Conservation (phyloP, 176 grass and related monocot genomes). For the Rhynchospora pubera region DNA sequence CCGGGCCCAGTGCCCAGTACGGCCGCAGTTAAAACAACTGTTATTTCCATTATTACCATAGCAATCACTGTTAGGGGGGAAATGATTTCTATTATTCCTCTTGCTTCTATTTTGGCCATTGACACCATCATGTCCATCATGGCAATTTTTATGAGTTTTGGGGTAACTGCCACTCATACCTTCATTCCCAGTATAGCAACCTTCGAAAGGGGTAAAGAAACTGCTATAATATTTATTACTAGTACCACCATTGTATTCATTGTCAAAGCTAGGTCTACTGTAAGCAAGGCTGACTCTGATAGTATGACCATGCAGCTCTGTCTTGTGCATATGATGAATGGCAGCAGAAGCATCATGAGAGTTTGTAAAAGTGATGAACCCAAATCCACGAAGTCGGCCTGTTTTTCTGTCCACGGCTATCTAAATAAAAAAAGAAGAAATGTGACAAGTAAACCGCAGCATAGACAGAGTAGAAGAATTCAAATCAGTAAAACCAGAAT, state of each 20-base stretch:
- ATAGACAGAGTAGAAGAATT: not conserved
- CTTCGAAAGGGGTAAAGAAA: not conserved
- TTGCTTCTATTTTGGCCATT: not conserved
- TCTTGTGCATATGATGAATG: slow-evolving; percentile 66
- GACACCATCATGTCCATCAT: slow-evolving; percentile 29
- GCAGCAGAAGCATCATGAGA: slow-evolving; percentile 42
- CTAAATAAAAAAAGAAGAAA: slow-evolving; percentile 31
- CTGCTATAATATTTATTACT: not conserved
- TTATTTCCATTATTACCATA: slow-evolving; percentile 9
- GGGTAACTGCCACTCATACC: not conserved
- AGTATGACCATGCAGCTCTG: slow-evolving; percentile 49
- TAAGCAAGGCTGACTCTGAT: slow-evolving; percentile 78
- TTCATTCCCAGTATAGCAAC: not conserved
- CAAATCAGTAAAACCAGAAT: not conserved
- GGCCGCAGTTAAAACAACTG: slow-evolving; percentile 74
- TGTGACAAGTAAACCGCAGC: not conserved
- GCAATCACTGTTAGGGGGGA: slow-evolving; percentile 16
- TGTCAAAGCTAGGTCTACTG: slow-evolving; percentile 57
- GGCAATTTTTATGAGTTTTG: slow-evolving; percentile 19
- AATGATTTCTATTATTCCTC: slow-evolving; percentile 1
- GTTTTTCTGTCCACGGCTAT: slow-evolving; percentile 74
- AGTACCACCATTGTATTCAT: slow-evolving; percentile 32
- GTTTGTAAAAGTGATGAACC: slow-evolving; percentile 76
- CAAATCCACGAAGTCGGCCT: slow-evolving; percentile 66
- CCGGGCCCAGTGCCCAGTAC: slow-evolving; percentile 55